phyloP scores from a whole-genome alignment of 2,329 filamentous ascomycete species.

The Neofusicoccum ribis region DNA sequence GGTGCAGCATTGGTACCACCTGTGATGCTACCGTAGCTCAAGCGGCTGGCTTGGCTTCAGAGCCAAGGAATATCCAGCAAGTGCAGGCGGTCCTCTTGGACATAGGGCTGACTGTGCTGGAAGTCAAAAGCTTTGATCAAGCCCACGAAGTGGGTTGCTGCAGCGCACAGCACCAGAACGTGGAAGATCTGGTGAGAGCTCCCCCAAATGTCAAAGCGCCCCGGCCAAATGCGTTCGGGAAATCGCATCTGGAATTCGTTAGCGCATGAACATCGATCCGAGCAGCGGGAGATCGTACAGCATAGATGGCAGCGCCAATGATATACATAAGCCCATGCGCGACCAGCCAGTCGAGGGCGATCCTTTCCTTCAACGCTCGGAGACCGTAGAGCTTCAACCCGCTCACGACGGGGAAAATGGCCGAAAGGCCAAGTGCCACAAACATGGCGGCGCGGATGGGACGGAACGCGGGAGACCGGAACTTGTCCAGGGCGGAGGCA shows the following conservation, averaged over 20 bases:
- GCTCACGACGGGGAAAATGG: conserved; percentile 79
- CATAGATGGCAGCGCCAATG: conserved; percentile 81
- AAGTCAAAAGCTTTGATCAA: conserved; percentile 84
- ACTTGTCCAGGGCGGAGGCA: conserved; percentile 77
- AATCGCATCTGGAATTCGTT: conserved; percentile 61
- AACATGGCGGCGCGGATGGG: conserved; percentile 90
- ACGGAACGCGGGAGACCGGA: conserved; percentile 80
- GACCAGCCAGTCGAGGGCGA: conserved; percentile 79
- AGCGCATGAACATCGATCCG: neutral
- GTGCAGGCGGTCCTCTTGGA: neutral
- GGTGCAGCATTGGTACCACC: too few relatives aligned
- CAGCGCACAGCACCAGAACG: conserved; percentile 80
- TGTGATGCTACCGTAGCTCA: neutral
- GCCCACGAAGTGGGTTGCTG: conserved; percentile 76
- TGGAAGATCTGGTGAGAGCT: conserved; percentile 97
- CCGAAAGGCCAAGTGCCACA: conserved; percentile 79
- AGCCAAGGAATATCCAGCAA: conserved; percentile 2
- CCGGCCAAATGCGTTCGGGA: conserved; percentile 78
- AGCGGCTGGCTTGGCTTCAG: neutral
- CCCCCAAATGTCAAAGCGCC: conserved; percentile 84
- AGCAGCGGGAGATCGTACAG: conserved; percentile 53
- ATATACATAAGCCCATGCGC: conserved; percentile 84
- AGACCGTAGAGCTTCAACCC: conserved; percentile 69
- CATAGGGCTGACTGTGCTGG: conserved; percentile 59
- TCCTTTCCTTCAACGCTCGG: conserved; percentile 65